Evolutionary conservation across 352 stramenopile genomes (phyloP).

Genomic region (Globisporangium parvum): DNA sequence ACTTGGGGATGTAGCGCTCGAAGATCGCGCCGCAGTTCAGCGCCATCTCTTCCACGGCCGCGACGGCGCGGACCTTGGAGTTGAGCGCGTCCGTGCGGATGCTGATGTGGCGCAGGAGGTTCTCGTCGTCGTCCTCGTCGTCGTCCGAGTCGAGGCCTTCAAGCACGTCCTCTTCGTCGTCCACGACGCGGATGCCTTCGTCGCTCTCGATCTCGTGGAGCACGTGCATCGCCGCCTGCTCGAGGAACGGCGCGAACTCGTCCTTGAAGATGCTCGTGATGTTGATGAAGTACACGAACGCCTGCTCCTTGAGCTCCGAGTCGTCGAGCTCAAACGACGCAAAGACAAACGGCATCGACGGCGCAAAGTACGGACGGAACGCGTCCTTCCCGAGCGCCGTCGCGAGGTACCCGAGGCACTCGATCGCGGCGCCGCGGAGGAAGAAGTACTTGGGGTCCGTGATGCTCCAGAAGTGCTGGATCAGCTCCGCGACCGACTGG

Average conservation of each 20-base stretch:
- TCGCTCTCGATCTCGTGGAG: constrained; percentile 69
- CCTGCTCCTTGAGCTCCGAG: constrained; percentile 97
- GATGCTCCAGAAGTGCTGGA: constrained; percentile 88
- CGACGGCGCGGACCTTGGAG: constrained; percentile 77
- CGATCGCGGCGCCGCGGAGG: constrained; percentile 93
- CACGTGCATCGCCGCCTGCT: constrained; percentile 64
- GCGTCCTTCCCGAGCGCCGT: constrained; percentile 93
- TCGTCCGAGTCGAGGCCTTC: constrained; percentile 78
- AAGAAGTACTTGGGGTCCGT: constrained; percentile 92
- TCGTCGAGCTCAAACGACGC: constrained; percentile 91
- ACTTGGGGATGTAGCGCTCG: constrained; percentile 79
- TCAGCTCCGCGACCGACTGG: constrained; percentile 75
- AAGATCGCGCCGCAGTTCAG: constrained; percentile 76
- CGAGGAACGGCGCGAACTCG: constrained; percentile 93
- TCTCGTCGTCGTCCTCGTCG: constrained; percentile 64
- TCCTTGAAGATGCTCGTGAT: constrained; percentile 97
- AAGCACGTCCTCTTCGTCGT: constrained; percentile 66
- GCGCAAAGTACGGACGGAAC: constrained; percentile 93
- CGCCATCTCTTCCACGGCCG: constrained; percentile 79
- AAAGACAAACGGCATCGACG: constrained; percentile 94
- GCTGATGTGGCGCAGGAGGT: constrained; percentile 73
- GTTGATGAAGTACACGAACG: constrained; percentile 98
- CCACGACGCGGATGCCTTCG: constrained; percentile 65
- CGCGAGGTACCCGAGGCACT: constrained; percentile 98
- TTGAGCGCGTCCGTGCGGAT: constrained; percentile 84